A percentile compares a stretch with the other conserved stretches of the same genome.
phyloP scores from a whole-genome alignment of 352 stramenopile species.

The Phytopythium montanum region DNA sequence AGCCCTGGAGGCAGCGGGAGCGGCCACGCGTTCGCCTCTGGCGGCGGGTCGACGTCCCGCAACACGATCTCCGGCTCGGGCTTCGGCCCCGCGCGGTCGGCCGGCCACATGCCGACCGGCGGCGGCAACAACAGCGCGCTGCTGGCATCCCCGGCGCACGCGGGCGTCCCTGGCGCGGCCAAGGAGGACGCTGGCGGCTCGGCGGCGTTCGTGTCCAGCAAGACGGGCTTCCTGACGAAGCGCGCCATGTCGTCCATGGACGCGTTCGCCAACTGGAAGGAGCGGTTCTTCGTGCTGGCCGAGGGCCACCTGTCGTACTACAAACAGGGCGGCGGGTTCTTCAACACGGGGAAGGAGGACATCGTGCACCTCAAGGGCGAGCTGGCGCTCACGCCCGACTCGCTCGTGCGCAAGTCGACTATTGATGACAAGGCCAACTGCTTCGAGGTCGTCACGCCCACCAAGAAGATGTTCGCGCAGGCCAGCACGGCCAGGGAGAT shows the following conservation, averaged over 20 bases:
- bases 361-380: constrained; percentile 85
- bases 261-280: constrained; percentile 86
- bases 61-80: constrained; percentile 53
- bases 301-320: constrained; percentile 86
- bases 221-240: constrained; percentile 85
- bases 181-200: constrained; percentile 31
- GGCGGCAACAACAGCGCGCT: constrained; percentile 11
- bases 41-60: constrained; percentile 24
- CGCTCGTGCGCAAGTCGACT: constrained; percentile 76
- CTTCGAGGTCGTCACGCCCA: constrained; percentile 78
- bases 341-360: constrained; percentile 83
- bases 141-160: constrained; percentile 13
- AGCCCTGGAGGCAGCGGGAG: constrained; percentile 14
- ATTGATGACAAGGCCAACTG: constrained; percentile 88
- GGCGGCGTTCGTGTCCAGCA: constrained; percentile 60
- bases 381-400: constrained; percentile 73
- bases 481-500: constrained; percentile 75
- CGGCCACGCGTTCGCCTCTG: constrained; percentile 20
- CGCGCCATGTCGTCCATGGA: constrained; percentile 86
- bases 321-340: constrained; percentile 83
- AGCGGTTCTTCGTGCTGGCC: constrained; percentile 84
- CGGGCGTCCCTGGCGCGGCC: constrained; percentile 1
- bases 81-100: constrained; percentile 28
- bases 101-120: constrained; percentile 14
- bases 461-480: constrained; percentile 87